Evolutionary conservation across 257 asterid species (phyloP), one percentile per base, ranked within the genome.

Genomic region (Verbena officinalis): DNA sequence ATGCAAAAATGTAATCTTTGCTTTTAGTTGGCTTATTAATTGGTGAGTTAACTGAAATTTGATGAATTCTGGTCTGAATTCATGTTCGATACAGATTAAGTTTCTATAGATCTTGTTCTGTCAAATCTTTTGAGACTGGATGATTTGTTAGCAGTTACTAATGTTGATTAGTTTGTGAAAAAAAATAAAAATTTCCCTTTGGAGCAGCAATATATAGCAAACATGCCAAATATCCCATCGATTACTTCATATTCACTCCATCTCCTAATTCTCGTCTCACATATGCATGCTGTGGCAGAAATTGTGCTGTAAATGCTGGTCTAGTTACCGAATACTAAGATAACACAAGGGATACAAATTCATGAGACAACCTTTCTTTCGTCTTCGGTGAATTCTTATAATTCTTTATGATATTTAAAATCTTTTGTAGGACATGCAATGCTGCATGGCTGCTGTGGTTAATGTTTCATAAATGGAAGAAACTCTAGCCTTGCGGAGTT

Each of bases 401-500:
- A 11, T 48, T 34, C 39, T 39, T 43, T 36, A 31, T 34, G 33
- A 56, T 48, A 51, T 55, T 33, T 31, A 65, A 20, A 19, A 20
- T n/a, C 23, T 24, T 55, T 56, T 16, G 67, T 73, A 33, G 84
- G 86, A 59, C 39, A 68, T 33, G 56, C 63, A 43, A 58, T 59
- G 71, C 78, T 74, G 58, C 73, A 83, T 83, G 89, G 94, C 87
- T 79, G 42, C 70, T 58, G 65, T 70, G 75, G 72, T 62, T 64
- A 73, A 70, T 68, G 74, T 69, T 70, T 86, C 78, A 66, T 90
- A 80, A 77, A 89, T 90, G 98, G 95, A 80, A 54, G 81, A 74
- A 59, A 31, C 50, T 67, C 42, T 78, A 65, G 72, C 58, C 72
- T 20, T 64, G 57, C 67, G 63, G 66, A 62, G 27, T 60, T 65